A percentile compares a stretch with the other conserved stretches of the same genome.
phyloP scores from a whole-genome alignment of 805 yeast species.

The Wickerhamomyces silvicola region DNA sequence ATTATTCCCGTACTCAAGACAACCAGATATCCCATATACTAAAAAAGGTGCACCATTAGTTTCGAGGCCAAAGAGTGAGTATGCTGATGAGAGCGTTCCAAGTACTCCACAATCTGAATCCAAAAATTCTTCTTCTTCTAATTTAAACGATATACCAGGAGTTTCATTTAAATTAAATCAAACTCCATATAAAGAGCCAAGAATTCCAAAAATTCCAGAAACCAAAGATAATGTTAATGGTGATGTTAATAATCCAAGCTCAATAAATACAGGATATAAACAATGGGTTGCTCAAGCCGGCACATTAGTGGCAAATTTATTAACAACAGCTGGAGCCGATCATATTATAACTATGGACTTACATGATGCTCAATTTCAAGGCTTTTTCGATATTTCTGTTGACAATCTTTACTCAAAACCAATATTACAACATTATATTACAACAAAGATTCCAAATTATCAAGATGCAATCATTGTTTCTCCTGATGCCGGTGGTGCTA shows the following conservation, averaged over 20 bases:
- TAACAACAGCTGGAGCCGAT: constrained; percentile 92
- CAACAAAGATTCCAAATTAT: constrained; percentile 69
- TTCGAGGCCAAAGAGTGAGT: constrained; percentile 30
- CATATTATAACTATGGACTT: constrained; percentile 96
- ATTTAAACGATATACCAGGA: constrained; percentile 12
- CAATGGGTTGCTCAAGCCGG: constrained; percentile 97
- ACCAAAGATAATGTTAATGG: constrained; percentile 13
- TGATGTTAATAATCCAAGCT: constrained; percentile 12
- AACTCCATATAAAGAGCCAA: constrained; percentile 5
- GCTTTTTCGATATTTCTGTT: constrained; percentile 93
- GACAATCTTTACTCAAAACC: constrained; percentile 91
- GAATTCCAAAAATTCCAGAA: constrained; percentile 30
- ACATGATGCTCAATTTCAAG: constrained; percentile 97
- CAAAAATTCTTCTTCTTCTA: background rate
- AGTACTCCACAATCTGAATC: constrained; percentile 36
- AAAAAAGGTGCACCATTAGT: constrained; percentile 67
- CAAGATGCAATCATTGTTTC: constrained; percentile 86
- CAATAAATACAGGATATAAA: constrained; percentile 63
- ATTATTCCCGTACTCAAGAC: constrained; percentile 90
- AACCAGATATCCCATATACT: constrained; percentile 87
- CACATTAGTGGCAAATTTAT: constrained; percentile 78
- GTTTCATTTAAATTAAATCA: constrained; percentile 5
- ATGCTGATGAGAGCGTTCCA: constrained; percentile 44
- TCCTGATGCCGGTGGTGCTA: constrained; percentile 99
- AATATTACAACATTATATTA: constrained; percentile 76